A percentile compares a stretch with the other conserved stretches of the same genome.
Conservation (phyloP, 371 early-diverging fungal genomes). For the Fennellomyces sp. region DNA sequence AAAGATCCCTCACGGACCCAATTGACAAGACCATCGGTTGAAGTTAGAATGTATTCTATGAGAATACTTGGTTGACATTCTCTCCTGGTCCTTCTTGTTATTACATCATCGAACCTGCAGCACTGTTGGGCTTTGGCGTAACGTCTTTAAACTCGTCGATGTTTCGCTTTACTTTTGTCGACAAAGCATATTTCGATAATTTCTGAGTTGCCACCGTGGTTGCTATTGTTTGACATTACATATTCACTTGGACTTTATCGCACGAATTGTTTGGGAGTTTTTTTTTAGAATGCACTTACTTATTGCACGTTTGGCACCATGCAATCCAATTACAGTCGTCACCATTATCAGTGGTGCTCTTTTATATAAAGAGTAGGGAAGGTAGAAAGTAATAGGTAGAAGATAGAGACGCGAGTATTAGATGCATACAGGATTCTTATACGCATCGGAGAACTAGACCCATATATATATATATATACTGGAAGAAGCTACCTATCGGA, state of each 20-base stretch:
- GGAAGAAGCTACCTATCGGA: too few species aligned
- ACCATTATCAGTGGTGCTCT: conserved; percentile 28
- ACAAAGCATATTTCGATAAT: conserved; percentile 39
- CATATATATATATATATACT: too few species aligned
- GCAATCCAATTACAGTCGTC: conserved; percentile 51
- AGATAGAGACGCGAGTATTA: conserved; percentile 3
- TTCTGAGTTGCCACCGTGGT: conserved; percentile 31
- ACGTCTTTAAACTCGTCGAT: conserved; percentile 54
- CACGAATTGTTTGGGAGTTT: neutral
- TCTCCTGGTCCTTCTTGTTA: neutral
- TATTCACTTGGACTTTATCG: neutral
- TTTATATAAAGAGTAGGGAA: conserved; percentile 44
- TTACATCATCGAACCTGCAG: conserved; percentile 32
- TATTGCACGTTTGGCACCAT: conserved; percentile 50
- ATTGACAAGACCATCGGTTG: conserved; percentile 90
- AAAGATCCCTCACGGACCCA: conserved; percentile 94
- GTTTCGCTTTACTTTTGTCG: conserved; percentile 48
- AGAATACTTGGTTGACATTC: neutral
- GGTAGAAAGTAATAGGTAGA: conserved; percentile 4
- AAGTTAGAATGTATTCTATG: conserved; percentile 77
- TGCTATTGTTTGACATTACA: conserved; percentile 15
- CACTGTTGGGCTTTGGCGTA: conserved; percentile 49
- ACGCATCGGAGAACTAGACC: too few species aligned
- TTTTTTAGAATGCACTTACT: conserved; percentile 28
- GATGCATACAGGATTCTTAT: too few species aligned